Base-by-base conservation (phyloP, 2,329 filamentous ascomycete species). In the Verticillium albo-atrum region DNA sequence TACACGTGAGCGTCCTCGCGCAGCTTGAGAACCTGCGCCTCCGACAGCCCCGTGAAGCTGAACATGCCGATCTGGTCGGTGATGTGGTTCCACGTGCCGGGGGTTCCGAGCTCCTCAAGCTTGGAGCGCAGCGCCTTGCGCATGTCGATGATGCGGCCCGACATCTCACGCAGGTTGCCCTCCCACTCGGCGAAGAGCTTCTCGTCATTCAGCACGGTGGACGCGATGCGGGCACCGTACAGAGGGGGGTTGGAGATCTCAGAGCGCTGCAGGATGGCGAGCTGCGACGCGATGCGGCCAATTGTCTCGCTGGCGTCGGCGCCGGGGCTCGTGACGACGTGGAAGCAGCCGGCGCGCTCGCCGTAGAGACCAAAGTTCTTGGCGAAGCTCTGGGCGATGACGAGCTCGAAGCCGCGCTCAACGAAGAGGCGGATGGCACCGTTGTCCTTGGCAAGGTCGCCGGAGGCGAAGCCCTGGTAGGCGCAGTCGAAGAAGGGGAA, bases 31-130 rank as follows among this genome's bases (percentile, higher is more conserved):
- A 94, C 91, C 72, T 95, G 91, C 63, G 84, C 72, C 77, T 92
- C 89, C 14, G 74, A 84, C 72, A 96, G 77, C 14, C 91, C 91
- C 1, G 91, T 96, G 75, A 96, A 99, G 74, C 89, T 94, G 79
- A 99, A 99, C 95, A 99, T 99, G 79, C 95, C 95, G 72, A 99
- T 99, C 83, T 99, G 95, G 69, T 96, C 91, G 17, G 93, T 97
- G 73, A 99, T 96, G 78, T 99, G 95, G 71, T 93, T 91, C 95
- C 95, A 99, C 15, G 85, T 89, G 32, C 94, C 94, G 0, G 94
- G 94, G 0, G 95, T 97, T 30, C 85, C 86, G 61, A 94, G 83
- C 70, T 88, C 86, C 77, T 98, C 94, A 12, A 99, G 85, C 75
- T 93, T 91, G 59, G 79, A 77, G 56, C 91, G 85, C 67, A 99